Evolutionary conservation across 192 early-diverging fungal species (phyloP).

Genomic region (Lunasporangiospora selenospora): DNA sequence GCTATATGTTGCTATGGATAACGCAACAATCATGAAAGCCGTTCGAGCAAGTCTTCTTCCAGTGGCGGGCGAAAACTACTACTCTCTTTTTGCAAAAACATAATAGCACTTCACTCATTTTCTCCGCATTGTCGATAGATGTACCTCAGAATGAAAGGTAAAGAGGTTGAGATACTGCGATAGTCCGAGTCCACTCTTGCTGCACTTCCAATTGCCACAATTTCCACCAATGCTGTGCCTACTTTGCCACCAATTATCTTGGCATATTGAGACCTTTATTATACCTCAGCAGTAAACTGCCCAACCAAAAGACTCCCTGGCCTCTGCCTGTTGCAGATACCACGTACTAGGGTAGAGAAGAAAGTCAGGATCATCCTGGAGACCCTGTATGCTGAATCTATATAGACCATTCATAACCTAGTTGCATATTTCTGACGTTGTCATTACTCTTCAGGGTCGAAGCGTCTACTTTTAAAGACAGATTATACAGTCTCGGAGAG

Average conservation of each 20-base stretch:
- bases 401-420: too few species aligned
- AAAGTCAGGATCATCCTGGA: conserved; percentile 3
- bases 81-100: not conserved
- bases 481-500: not conserved
- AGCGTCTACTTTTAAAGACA: not conserved
- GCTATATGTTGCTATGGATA: not conserved
- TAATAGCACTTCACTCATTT: not conserved
- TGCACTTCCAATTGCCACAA: too few species aligned
- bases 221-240: too few species aligned
- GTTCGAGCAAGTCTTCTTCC: conserved; percentile 6
- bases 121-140: not conserved
- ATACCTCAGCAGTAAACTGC: too few species aligned
- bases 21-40: conserved; percentile 12
- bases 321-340: too few species aligned
- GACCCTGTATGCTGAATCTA: conserved; percentile 2
- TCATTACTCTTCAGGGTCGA: not conserved
- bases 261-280: too few species aligned
- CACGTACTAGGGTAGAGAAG: not conserved
- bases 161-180: not conserved
- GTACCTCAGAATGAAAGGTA: not conserved
- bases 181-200: too few species aligned
- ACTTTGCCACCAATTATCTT: too few species aligned
- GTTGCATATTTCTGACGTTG: not conserved
- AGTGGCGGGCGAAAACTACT: not conserved
- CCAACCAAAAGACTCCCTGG: too few species aligned